phyloP scores from a whole-genome alignment of 2,329 filamentous ascomycete genomes.

The Zasmidium cellare region DNA sequence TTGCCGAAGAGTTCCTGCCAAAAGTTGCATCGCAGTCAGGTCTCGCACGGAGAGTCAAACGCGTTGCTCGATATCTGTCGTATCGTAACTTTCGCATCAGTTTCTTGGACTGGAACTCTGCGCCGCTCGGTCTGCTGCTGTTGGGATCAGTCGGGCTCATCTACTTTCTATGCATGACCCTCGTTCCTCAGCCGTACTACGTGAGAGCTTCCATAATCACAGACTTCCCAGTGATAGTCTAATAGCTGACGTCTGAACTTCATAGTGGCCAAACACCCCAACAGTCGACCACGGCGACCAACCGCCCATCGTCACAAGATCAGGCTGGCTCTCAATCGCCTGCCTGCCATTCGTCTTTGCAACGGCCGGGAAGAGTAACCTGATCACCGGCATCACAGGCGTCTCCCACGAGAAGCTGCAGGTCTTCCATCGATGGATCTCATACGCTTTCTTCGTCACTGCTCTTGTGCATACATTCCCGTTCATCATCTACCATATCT shows the following conservation, averaged over 20 bases:
- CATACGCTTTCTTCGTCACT: constrained; percentile 58
- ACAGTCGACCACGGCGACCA: constrained; percentile 47
- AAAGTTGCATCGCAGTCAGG: neutral
- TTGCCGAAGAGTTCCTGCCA: constrained; percentile 26
- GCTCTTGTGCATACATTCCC: constrained; percentile 62
- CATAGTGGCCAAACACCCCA: constrained; percentile 32
- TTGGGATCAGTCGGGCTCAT: constrained; percentile 43
- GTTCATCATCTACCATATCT: constrained; percentile 56
- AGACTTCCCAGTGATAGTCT: too few relatives aligned
- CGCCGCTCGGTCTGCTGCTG: constrained; percentile 47
- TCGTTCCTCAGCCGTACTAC: constrained; percentile 54
- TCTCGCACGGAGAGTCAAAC: constrained; percentile 34
- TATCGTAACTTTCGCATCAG: constrained; percentile 43
- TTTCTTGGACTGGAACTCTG: constrained; percentile 43
- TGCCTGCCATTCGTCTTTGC: constrained; percentile 53
- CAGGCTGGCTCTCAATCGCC: constrained; percentile 55
- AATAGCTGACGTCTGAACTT: too few relatives aligned
- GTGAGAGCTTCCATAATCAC: constrained; percentile 40
- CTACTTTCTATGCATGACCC: constrained; percentile 48
- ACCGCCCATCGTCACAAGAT: constrained; percentile 54
- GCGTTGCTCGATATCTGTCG: constrained; percentile 41
- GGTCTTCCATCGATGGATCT: constrained; percentile 56
- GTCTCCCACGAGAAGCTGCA: constrained; percentile 60
- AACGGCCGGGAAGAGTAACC: constrained; percentile 52
- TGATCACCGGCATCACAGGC: constrained; percentile 56